Conservation (phyloP, 208 protist genomes). For the Trypanosomatidae sp. region DNA sequence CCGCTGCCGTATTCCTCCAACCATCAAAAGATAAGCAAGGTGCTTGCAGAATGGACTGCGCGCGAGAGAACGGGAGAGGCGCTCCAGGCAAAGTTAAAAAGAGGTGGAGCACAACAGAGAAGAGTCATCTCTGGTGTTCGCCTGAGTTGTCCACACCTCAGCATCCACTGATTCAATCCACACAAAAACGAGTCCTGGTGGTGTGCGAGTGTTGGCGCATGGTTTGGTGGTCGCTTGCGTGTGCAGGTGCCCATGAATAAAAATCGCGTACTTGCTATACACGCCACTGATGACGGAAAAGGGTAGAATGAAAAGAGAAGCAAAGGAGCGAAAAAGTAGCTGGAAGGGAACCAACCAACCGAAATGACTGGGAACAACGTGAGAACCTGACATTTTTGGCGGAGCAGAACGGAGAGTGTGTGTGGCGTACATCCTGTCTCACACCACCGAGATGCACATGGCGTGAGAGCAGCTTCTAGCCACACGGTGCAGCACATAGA, state of each 20-base stretch:
- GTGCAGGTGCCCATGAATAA: not conserved
- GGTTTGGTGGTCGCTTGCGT: not conserved
- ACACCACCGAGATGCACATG: not conserved
- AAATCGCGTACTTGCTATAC: not conserved
- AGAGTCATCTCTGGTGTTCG: not conserved
- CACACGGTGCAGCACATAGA: constrained; percentile 1
- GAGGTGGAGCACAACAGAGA: not conserved
- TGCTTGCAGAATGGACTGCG: not conserved
- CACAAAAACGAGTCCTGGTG: not conserved
- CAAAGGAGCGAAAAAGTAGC: not conserved
- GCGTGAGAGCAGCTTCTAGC: not conserved
- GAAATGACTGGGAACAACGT: not conserved
- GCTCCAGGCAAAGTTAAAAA: not conserved
- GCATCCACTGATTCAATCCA: not conserved
- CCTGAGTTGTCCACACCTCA: not conserved
- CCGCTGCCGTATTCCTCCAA: not conserved
- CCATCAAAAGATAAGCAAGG: not conserved
- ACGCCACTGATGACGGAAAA: not conserved
- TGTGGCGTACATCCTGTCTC: not conserved
- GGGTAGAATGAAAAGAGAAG: not conserved
- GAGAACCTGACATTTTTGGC: not conserved
- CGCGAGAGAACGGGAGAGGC: not conserved
- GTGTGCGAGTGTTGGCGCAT: not conserved
- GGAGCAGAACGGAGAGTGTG: not conserved
- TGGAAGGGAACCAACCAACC: not conserved